Conservation (phyloP, 2,329 filamentous ascomycete species). For the Lachnellula cervina region DNA sequence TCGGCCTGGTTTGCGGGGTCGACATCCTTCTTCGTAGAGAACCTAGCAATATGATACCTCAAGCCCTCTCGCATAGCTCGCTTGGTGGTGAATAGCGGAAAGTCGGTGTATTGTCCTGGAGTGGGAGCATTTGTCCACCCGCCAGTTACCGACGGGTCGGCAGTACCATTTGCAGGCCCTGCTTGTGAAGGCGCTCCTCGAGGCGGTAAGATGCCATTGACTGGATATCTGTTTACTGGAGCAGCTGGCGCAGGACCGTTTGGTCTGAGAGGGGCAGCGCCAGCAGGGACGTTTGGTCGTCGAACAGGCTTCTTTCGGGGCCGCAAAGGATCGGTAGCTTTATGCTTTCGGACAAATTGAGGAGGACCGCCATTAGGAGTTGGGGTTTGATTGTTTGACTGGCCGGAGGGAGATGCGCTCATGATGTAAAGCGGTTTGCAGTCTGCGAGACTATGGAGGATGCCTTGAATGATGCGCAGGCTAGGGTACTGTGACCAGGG, state of each 20-base stretch:
- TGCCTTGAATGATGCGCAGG: neutral
- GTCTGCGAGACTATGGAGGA: neutral
- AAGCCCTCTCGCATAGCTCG: constrained; percentile 72
- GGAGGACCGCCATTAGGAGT: constrained; percentile 44
- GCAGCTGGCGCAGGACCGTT: constrained; percentile 17
- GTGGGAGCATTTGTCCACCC: constrained; percentile 55
- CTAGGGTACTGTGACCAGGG: constrained; percentile 9
- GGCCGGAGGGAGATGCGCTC: constrained; percentile 41
- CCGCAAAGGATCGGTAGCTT: constrained; percentile 58
- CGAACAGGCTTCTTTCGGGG: constrained; percentile 50
- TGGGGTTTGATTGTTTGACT: constrained; percentile 42
- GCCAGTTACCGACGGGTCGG: constrained; percentile 43
- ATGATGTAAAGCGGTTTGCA: constrained; percentile 25
- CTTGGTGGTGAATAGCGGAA: constrained; percentile 78
- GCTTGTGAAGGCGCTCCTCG: constrained; percentile 4
- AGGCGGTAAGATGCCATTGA: constrained; percentile 14
- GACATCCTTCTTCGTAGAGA: constrained; percentile 56
- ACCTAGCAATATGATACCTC: constrained; percentile 82
- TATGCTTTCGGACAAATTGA: constrained; percentile 43
- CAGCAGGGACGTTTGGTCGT: constrained; percentile 32
- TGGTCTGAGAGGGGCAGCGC: constrained; percentile 13
- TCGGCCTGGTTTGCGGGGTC: constrained; percentile 68
- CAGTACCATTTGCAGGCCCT: constrained; percentile 29
- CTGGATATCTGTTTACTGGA: constrained; percentile 12
- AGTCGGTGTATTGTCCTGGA: constrained; percentile 43